phyloP scores from a whole-genome alignment of 106 monocot genomes.

The Allium fistulosum region DNA sequence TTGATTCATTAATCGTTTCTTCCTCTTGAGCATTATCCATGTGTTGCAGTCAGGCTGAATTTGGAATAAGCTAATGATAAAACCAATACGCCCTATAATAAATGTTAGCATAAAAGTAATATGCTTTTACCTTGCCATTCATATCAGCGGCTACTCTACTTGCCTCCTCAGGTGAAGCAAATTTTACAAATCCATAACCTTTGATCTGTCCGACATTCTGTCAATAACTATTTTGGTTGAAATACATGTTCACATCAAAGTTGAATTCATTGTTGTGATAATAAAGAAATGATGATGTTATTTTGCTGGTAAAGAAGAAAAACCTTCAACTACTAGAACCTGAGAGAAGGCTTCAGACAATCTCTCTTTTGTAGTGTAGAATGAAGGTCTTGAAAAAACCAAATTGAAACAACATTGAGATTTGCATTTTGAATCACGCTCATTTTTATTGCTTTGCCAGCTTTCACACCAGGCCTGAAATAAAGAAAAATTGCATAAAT shows the following conservation, averaged over 20 bases:
- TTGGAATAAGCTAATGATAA: no score
- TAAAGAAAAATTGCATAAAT: no score
- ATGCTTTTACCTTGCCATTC: no score
- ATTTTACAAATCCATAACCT: constrained; percentile 58
- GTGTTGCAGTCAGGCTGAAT: no score
- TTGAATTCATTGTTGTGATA: no score
- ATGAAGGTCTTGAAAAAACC: constrained; percentile 53
- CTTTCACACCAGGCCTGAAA: no score
- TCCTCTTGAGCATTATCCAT: no score
- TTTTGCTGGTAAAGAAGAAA: not conserved
- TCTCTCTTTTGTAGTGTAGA: constrained; percentile 55
- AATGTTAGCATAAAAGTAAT: no score
- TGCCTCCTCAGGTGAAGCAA: constrained; percentile 47
- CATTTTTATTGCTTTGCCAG: no score
- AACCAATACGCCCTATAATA: no score
- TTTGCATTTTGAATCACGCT: not conserved
- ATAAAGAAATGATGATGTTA: no score
- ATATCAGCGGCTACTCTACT: constrained; percentile 33
- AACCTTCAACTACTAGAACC: constrained; percentile 80
- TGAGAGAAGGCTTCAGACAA: constrained; percentile 74
- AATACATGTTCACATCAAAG: not conserved
- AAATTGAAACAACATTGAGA: not conserved
- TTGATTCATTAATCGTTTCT: no score
- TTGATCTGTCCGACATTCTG: constrained; percentile 45
- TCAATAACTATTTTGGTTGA: constrained; percentile 57